Evolutionary conservation across 2,329 filamentous ascomycete species (phyloP), one percentile per base, ranked within the genome.

Genomic region (Leptographium radiaticola): DNA sequence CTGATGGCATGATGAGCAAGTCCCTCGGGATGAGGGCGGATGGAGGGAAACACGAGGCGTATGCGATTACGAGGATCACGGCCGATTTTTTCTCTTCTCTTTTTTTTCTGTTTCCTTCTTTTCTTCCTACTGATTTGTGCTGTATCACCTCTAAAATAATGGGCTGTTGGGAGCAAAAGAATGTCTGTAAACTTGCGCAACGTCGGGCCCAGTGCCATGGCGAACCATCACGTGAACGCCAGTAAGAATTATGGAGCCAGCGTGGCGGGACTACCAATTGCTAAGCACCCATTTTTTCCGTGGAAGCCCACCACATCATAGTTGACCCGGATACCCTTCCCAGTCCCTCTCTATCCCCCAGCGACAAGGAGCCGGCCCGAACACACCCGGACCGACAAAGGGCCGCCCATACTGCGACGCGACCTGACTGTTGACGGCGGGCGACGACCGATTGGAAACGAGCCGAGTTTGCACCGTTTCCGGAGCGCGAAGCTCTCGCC

Each of bases 281-380:
- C 36, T 51, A 51, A 51, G 49, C 49, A 51, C 13, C 33, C 33
- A 49, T 38, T 51, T 51, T 49, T 51, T 51, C 33, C 46, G 25
- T 6, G 20, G 25, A 30, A 44, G 42, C 42, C 42, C 20, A 18
- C 20, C 33, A 48, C 31, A 9, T 16, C 15, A 11, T 12, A 13
- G 25, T 33, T 15, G 38, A 15, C 15, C 18, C 40, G 11, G 42
- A 30, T 18, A 11, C 16, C 33, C 46, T 20, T 38, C 33, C 12
- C n/a, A 10, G 45, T 38, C 18, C 33, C 31, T 49, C 33, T 49
- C 34, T 49, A 6, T 34, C 34, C 8, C 25, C 25, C 25, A 25
- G 25, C 25, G 25, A 25, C 25, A 25, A 25, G 25, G 18, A 30
- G 36, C 47, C 47, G 18, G 47, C 15, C 47, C 34, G 47, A 49